These are phyloP conservation scores for Avena atlantica DNA, from an alignment of 176 grass and related monocot species.

Conservation along the genomic window DNA sequence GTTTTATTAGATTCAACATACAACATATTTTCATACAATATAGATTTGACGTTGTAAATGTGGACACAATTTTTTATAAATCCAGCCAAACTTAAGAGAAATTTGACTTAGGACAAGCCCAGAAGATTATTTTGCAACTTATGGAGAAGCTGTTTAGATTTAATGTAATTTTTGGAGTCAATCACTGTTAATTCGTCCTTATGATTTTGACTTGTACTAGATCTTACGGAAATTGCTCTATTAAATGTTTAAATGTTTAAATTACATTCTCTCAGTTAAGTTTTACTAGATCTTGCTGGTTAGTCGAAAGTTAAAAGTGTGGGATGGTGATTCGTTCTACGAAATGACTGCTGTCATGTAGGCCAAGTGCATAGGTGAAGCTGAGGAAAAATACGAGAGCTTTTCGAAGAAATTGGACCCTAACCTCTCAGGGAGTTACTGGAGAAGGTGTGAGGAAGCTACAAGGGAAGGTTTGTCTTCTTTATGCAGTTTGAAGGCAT, in stretches of 20 bases:
- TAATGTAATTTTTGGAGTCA: not conserved
- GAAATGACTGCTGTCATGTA: conserved; percentile 37
- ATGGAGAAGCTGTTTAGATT: not conserved
- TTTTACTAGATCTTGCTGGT: conserved; percentile 12
- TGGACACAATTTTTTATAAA: too few relatives aligned
- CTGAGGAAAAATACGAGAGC: conserved; percentile 74
- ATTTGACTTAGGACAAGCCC: too few relatives aligned
- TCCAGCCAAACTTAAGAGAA: too few relatives aligned
- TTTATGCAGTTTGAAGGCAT: conserved; percentile 20
- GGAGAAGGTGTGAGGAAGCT: conserved; percentile 94
- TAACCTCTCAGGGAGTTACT: conserved; percentile 61
- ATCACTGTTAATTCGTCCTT: not conserved
- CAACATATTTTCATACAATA: too few relatives aligned
- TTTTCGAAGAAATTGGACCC: conserved; percentile 72
- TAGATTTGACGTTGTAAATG: too few relatives aligned
- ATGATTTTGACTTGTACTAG: not conserved
- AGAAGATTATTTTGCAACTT: too few relatives aligned
- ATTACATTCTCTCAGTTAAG: not conserved
- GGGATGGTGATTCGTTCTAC: conserved; percentile 19
- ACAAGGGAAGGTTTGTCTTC: conserved; percentile 71
- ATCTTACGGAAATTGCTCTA: conserved; percentile 27
- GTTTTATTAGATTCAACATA: too few relatives aligned
- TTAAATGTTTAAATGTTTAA: conserved; percentile 6
- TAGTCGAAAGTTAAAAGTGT: not conserved
- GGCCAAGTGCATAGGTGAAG: conserved; percentile 84